phyloP scores from a whole-genome alignment of 2,329 filamentous ascomycete species.

The Mollisiaceae sp. region DNA sequence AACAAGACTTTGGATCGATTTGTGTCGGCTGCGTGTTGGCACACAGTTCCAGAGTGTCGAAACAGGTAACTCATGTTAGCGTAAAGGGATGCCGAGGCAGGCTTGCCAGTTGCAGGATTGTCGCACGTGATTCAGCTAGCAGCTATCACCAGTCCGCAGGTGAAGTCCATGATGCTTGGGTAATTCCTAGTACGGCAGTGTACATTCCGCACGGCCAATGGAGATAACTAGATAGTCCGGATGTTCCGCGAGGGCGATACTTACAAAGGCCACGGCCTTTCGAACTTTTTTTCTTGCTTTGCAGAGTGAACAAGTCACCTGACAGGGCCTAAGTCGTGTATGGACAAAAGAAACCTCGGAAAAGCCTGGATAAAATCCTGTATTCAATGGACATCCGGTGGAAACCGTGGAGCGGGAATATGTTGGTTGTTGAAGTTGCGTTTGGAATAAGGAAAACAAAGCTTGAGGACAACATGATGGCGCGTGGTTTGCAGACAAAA shows the following conservation, averaged over 20 bases:
- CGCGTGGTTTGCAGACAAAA: slow-evolving; percentile 24
- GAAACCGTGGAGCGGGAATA: slow-evolving; percentile 17
- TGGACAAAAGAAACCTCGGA: slow-evolving; percentile 13
- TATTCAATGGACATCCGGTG: slow-evolving; percentile 17
- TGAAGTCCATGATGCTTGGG: slow-evolving; percentile 2
- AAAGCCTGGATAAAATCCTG: neutral
- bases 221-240: slow-evolving; percentile 1
- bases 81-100: neutral
- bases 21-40: neutral
- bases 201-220: slow-evolving; percentile 10
- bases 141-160: slow-evolving; percentile 6
- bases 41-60: neutral
- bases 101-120: neutral
- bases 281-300: slow-evolving; percentile 11
- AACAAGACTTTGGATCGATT: neutral
- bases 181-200: slow-evolving; percentile 11
- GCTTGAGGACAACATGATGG: slow-evolving; percentile 38
- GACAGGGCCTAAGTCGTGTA: slow-evolving; percentile 14
- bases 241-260: slow-evolving; percentile 27
- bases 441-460: slow-evolving; percentile 36
- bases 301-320: slow-evolving; percentile 20
- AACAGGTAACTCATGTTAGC: neutral
- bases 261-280: slow-evolving; percentile 25
- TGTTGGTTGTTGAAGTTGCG: slow-evolving; percentile 18
- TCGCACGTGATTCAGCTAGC: neutral